Evolutionary conservation across 352 stramenopile species (phyloP).

Genomic region (Pythium volutum): DNA sequence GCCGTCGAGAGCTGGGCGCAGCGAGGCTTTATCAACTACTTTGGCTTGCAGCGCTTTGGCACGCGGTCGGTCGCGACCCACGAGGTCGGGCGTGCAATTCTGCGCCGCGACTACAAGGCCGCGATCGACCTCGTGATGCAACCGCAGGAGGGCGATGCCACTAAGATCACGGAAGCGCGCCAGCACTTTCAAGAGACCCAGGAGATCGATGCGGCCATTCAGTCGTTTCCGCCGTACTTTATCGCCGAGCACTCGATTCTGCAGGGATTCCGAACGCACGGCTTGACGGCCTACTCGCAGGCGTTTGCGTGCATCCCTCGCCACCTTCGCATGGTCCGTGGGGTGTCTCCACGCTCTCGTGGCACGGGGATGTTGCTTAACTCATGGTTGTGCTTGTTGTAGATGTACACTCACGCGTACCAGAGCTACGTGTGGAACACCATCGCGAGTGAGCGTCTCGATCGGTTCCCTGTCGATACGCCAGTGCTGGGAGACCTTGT

Average conservation of each 20-base stretch:
- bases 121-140: slow-evolving; percentile 91
- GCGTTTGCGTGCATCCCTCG: slow-evolving; percentile 79
- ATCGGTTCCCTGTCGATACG: slow-evolving; percentile 48
- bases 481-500: slow-evolving; percentile 91
- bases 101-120: slow-evolving; percentile 90
- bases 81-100: slow-evolving; percentile 90
- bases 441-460: slow-evolving; percentile 88
- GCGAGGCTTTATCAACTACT: slow-evolving; percentile 98
- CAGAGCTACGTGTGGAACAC: slow-evolving; percentile 97
- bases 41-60: slow-evolving; percentile 96
- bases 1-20: slow-evolving; percentile 70
- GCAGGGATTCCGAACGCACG: slow-evolving; percentile 56
- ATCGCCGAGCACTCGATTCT: slow-evolving; percentile 76
- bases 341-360: neutral
- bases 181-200: slow-evolving; percentile 61
- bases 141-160: slow-evolving; percentile 72
- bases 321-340: slow-evolving; percentile 74
- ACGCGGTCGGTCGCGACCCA: slow-evolving; percentile 87
- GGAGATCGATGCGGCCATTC: slow-evolving; percentile 53
- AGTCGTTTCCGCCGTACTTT: slow-evolving; percentile 71
- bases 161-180: slow-evolving; percentile 67
- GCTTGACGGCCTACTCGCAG: slow-evolving; percentile 48
- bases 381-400: slow-evolving; percentile 4
- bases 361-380: neutral
- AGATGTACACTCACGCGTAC: slow-evolving; percentile 91